Percentiles rank a stretch among this genome's conserved stretches.
These are phyloP conservation scores for Backusella parvicylindrica DNA, from an alignment of 192 early-diverging fungal species.

Conservation along the genomic window DNA sequence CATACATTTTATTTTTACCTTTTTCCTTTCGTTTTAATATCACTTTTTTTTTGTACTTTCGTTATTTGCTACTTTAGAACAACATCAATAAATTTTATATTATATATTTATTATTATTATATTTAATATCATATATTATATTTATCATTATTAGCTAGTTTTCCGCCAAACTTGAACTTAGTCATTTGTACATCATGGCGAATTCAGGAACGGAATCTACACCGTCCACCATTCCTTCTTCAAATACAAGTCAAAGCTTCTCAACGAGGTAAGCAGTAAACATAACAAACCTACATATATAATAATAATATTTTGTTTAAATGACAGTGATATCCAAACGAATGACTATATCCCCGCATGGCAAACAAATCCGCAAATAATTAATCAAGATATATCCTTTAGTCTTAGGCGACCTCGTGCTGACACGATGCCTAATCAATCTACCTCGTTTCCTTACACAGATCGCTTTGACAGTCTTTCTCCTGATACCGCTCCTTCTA, in stretches of 20 bases:
- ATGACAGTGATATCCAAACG: conserved; percentile 6
- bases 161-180: not conserved
- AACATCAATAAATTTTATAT: too few relatives aligned
- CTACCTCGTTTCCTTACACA: conserved; percentile 19
- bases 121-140: not conserved
- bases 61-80: too few relatives aligned
- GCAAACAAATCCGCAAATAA: not conserved
- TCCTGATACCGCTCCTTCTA: not conserved
- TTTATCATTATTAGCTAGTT: not conserved
- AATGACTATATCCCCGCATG: not conserved
- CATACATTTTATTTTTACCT: not conserved
- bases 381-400: not conserved
- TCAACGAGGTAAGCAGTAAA: not conserved
- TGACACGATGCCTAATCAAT: conserved; percentile 27
- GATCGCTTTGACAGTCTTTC: not conserved
- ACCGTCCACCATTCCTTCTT: not conserved
- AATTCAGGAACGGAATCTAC: not conserved
- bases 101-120: not conserved
- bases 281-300: not conserved
- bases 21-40: conserved; percentile 6
- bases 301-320: not conserved
- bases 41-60: not conserved
- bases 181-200: not conserved
- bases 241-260: not conserved
- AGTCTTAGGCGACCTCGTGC: conserved; percentile 17